Percentiles rank a stretch among this genome's conserved stretches.
Evolutionary conservation across 352 stramenopile genomes (phyloP).

Genomic region (Pythium volutum): DNA sequence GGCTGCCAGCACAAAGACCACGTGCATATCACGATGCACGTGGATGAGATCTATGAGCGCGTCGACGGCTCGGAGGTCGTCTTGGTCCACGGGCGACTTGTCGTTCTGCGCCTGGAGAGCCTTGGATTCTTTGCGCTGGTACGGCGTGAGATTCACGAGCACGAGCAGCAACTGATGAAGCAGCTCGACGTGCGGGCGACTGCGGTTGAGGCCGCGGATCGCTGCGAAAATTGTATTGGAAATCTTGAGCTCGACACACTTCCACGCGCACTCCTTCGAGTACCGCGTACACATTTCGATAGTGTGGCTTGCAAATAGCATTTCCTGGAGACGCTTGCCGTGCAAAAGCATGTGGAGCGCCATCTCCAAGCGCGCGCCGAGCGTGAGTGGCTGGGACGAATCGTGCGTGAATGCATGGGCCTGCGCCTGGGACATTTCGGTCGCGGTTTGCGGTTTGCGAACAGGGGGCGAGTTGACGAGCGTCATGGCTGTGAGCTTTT

Average conservation of each 20-base stretch:
- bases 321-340: conserved; percentile 87
- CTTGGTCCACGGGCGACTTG: conserved; percentile 34
- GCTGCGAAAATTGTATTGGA: conserved; percentile 90
- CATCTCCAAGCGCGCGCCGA: conserved; percentile 62
- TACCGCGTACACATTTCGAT: conserved; percentile 92
- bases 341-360: conserved; percentile 72
- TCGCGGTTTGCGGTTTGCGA: not conserved
- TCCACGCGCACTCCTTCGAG: conserved; percentile 87
- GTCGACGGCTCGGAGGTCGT: conserved; percentile 73
- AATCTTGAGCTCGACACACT: conserved; percentile 85
- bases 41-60: conserved; percentile 93
- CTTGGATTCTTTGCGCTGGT: conserved; percentile 43
- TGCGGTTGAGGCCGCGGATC: conserved; percentile 93
- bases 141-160: conserved; percentile 85
- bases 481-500: conserved; percentile 54
- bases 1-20: conserved; percentile 71
- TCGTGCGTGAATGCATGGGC: too few species aligned
- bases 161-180: conserved; percentile 83
- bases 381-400: conserved; percentile 38
- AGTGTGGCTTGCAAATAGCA: conserved; percentile 90
- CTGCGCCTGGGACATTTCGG: not conserved
- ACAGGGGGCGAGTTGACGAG: conserved; percentile 25
- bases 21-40: conserved; percentile 91
- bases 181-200: conserved; percentile 93
- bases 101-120: conserved; percentile 26